These are phyloP conservation scores for Exidia glandulosa DNA, from an alignment of 768 basidiomycete genomes.

Conservation along the genomic window DNA sequence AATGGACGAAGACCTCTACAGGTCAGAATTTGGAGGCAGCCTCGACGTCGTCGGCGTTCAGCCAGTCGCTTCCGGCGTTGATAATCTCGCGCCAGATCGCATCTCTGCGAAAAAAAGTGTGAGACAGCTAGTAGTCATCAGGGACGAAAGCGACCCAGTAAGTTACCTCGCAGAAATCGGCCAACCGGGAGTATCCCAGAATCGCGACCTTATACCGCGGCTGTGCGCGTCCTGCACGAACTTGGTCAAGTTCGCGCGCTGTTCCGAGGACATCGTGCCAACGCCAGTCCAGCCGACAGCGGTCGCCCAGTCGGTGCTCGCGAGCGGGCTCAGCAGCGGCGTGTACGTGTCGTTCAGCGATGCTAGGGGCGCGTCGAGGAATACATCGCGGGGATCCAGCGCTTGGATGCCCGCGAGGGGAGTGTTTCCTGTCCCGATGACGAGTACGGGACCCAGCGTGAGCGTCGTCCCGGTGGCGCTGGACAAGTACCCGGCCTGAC, in stretches of 20 bases:
- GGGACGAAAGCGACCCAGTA: not conserved
- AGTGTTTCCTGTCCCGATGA: conserved; percentile 42
- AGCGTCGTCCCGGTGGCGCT: conserved; percentile 29
- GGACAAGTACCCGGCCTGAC: conserved; percentile 33
- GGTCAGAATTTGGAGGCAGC: conserved; percentile 25
- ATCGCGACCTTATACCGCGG: conserved; percentile 34
- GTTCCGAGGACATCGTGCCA: conserved; percentile 27
- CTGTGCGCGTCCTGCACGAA: conserved; percentile 34
- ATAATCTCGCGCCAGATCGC: conserved; percentile 34
- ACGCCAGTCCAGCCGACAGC: conserved; percentile 40
- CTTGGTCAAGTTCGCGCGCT: conserved; percentile 26
- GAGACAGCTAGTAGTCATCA: not conserved
- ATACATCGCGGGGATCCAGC: conserved; percentile 35
- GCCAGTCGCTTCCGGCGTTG: conserved; percentile 36
- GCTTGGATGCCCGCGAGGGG: conserved; percentile 35
- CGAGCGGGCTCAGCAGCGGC: conserved; percentile 34
- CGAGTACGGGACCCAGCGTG: conserved; percentile 27
- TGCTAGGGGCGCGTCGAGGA: conserved; percentile 43
- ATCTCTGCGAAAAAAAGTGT: conserved; percentile 7
- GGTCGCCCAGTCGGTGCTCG: conserved; percentile 35
- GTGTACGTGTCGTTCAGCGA: conserved; percentile 29
- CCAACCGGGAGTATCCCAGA: conserved; percentile 44
- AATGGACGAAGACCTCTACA: no score
- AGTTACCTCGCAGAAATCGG: conserved; percentile 26
- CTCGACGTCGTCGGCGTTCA: conserved; percentile 41